Base-by-base conservation (phyloP, 1,284 basidiomycete species). In the Ceratorhiza oryzae-sativae region DNA sequence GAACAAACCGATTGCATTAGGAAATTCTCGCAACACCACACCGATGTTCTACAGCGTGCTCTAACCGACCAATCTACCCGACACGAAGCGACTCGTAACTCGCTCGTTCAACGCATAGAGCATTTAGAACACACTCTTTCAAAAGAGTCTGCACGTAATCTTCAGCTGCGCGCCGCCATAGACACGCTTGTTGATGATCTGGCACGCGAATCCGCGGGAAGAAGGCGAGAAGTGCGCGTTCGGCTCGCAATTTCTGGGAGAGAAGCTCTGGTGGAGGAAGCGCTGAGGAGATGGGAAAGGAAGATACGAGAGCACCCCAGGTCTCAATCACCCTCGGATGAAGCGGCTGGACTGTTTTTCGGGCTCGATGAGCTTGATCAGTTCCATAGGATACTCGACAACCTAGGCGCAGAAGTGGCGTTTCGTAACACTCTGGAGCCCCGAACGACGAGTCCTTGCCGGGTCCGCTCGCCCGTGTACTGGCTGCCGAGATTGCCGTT, bases 161-260 rank as follows among this genome's bases (percentile, higher is more conserved):
- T 84, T 23, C 86, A 84, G 27, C 80, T 94, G 13, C 86, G 89
- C 5, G 78, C 78, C 36, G 87, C 87, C 0, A 80, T 94, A 6
- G 91, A 94, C 76, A 90, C 92, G 70, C 82, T 93, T 1, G 88
- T 88, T 0, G 87, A 89, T 63, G 90, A 93, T 60, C 83, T 92
- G 58, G 85, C 88, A 25, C 86, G 90, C 27, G 93, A 94, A 78
- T 83, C 86, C 0, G 92, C 88, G 68, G 92, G 92, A 2, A 84
- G 93, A 12, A 82, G 93, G 23, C 82, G 91, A 55, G 93, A 95
- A 78, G 85, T 93, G 1, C 83, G 85, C 0, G 77, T 94, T 39
- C 81, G 93, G 4, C 84, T 95, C 4, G 85, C 86, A 9, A 83
- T 92, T 76, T 82, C 92, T 1, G 84, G 85, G 0, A 81, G 89